Evolutionary conservation across 306 rosid genomes (phyloP).

Genomic region (Cicer cuneatum): DNA sequence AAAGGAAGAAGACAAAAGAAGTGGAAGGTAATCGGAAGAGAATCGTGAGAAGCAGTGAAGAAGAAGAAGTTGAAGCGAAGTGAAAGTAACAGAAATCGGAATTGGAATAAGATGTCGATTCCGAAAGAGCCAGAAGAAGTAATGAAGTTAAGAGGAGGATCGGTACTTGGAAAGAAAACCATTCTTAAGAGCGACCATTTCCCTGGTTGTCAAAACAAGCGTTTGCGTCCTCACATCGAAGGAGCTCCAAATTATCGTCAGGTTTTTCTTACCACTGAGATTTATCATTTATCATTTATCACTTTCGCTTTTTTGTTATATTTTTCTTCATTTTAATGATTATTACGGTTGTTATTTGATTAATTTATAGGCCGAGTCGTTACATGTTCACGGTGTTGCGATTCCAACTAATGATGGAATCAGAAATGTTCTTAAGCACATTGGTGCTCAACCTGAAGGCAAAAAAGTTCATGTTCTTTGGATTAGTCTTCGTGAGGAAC

Average conservation of each 20-base stretch:
- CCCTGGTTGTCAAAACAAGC: conserved; percentile 96
- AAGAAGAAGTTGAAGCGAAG: not conserved
- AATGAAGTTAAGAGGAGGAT: conserved; percentile 81
- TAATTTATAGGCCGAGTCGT: conserved; percentile 55
- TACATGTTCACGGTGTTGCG: conserved; percentile 89
- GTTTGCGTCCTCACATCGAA: conserved; percentile 79
- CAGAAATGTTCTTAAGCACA: conserved; percentile 76
- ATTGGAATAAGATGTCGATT: conserved; percentile 51
- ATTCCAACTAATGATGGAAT: conserved; percentile 85
- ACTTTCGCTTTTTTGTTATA: no score
- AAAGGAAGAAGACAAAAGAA: not conserved
- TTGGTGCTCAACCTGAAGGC: conserved; percentile 63
- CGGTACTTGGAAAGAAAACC: conserved; percentile 89
- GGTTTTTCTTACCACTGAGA: conserved; percentile 30
- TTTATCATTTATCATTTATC: not conserved
- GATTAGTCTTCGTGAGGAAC: conserved; percentile 94
- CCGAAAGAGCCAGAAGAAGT: conserved; percentile 78
- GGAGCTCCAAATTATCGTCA: conserved; percentile 98
- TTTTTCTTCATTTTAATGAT: not conserved
- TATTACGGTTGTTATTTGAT: not conserved
- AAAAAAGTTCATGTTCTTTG: conserved; percentile 65
- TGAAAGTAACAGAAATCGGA: not conserved
- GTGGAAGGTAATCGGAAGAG: not conserved
- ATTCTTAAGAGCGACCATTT: conserved; percentile 95
- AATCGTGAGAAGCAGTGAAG: not conserved